A percentile compares a stretch with the other conserved stretches of the same genome.
Evolutionary conservation across 2,329 filamentous ascomycete species (phyloP).

Genomic region (Pestalotiopsis fici): DNA sequence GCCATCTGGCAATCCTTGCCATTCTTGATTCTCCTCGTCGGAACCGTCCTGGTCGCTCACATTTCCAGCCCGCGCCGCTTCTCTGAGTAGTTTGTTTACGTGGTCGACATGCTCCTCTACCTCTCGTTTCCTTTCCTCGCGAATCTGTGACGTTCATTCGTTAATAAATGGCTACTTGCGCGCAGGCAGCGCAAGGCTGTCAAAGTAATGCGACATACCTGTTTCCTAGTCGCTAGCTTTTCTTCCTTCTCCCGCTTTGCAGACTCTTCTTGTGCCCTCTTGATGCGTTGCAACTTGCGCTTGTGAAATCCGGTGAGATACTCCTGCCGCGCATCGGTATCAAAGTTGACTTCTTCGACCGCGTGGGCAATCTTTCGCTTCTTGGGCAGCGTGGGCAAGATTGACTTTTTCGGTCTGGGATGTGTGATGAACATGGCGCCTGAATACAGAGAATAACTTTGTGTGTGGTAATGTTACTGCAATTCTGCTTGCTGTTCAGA

Average conservation of each 20-base stretch:
- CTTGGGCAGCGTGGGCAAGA: constrained; percentile 62
- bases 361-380: constrained; percentile 62
- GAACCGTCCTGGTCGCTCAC: constrained; percentile 25
- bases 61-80: constrained; percentile 54
- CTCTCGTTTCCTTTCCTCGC: constrained; percentile 80
- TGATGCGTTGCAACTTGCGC: constrained; percentile 82
- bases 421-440: constrained; percentile 48
- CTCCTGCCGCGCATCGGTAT: constrained; percentile 75
- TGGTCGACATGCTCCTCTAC: constrained; percentile 79
- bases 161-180: not conserved
- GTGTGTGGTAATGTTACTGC: constrained; percentile 6
- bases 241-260: constrained; percentile 78
- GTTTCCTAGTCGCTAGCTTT: constrained; percentile 70
- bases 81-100: constrained; percentile 70
- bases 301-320: constrained; percentile 97
- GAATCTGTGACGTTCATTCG: constrained; percentile 55
- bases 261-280: constrained; percentile 81
- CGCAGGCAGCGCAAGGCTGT: not conserved
- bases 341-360: constrained; percentile 84
- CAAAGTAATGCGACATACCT: constrained; percentile 53
- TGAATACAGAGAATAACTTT: not conserved
- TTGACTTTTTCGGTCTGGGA: constrained; percentile 58
- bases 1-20: constrained; percentile 65
- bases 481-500: not conserved
- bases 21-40: constrained; percentile 46